A percentile compares a stretch with the other conserved stretches of the same genome.
phyloP scores from a whole-genome alignment of 1,284 basidiomycete genomes.

The Crocinoboletus sp. region DNA sequence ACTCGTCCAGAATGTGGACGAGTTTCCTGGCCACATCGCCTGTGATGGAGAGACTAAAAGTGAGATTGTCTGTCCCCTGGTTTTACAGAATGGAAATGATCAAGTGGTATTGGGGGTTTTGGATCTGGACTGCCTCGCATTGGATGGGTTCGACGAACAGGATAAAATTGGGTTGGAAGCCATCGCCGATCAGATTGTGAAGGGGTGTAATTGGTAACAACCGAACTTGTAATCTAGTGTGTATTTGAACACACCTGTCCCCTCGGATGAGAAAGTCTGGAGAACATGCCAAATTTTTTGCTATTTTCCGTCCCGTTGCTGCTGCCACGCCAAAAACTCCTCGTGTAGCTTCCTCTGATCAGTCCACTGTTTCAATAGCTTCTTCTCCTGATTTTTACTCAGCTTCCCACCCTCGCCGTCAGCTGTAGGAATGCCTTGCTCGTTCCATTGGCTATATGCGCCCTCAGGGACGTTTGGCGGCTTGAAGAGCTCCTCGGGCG shows the following conservation, averaged over 20 bases:
- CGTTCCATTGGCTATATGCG: conserved; percentile 79
- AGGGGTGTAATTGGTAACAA: conserved; percentile 53
- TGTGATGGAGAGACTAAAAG: conserved; percentile 85
- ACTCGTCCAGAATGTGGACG: conserved; percentile 69
- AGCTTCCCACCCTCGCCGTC: conserved; percentile 84
- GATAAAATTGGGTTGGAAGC: conserved; percentile 70
- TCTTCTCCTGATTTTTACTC: conserved; percentile 82
- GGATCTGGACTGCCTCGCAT: conserved; percentile 77
- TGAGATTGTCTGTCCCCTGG: conserved; percentile 80
- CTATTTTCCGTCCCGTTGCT: conserved; percentile 32
- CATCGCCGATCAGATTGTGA: conserved; percentile 60
- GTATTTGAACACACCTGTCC: neutral
- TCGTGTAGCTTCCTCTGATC: conserved; percentile 77
- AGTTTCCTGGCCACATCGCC: conserved; percentile 85
- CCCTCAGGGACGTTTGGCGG: conserved; percentile 72
- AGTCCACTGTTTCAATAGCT: conserved; percentile 73
- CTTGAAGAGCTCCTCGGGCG: conserved; percentile 81
- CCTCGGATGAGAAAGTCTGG: neutral
- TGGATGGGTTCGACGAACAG: conserved; percentile 69
- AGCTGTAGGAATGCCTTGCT: conserved; percentile 77
- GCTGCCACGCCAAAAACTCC: conserved; percentile 66
- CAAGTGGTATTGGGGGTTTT: conserved; percentile 64
- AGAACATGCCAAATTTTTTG: neutral
- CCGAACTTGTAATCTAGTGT: conserved; percentile 6
- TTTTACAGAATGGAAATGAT: conserved; percentile 36